Evolutionary conservation across 176 grass and related monocot genomes (phyloP).

Genomic region (Oryza brachyantha): DNA sequence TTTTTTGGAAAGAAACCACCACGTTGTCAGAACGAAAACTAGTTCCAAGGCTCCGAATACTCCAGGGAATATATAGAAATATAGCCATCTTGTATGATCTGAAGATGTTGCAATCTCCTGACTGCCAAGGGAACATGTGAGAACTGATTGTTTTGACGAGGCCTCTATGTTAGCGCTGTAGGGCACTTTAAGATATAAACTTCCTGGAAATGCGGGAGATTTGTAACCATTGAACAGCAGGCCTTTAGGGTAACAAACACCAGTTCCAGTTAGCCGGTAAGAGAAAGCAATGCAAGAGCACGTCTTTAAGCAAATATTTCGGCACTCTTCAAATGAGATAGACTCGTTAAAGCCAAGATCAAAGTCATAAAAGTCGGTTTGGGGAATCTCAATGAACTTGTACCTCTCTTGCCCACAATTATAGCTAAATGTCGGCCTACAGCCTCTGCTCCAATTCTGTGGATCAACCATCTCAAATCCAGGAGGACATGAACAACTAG

Average conservation of each 20-base stretch:
- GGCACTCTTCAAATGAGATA: not conserved
- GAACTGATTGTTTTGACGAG: not conserved
- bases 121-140: conserved; percentile 16
- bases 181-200: conserved; percentile 35
- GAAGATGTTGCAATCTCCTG: not conserved
- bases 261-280: conserved; percentile 6
- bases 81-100: conserved; percentile 28
- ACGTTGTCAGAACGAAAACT: conserved; percentile 14
- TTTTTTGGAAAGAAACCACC: conserved; percentile 33
- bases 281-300: not conserved
- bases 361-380: not conserved
- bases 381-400: not conserved
- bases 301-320: not conserved
- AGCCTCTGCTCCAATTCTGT: not conserved
- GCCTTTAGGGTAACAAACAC: conserved; percentile 24
- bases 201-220: conserved; percentile 16
- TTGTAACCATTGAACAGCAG: conserved; percentile 36
- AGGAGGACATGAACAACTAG: not conserved
- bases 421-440: not conserved
- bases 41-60: conserved; percentile 10
- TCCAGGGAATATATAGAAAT: conserved; percentile 25
- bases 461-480: not conserved
- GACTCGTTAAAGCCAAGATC: not conserved
- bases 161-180: not conserved
- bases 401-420: not conserved